phyloP scores from a whole-genome alignment of 768 basidiomycete species.

The Auricularia auricula-judae region DNA sequence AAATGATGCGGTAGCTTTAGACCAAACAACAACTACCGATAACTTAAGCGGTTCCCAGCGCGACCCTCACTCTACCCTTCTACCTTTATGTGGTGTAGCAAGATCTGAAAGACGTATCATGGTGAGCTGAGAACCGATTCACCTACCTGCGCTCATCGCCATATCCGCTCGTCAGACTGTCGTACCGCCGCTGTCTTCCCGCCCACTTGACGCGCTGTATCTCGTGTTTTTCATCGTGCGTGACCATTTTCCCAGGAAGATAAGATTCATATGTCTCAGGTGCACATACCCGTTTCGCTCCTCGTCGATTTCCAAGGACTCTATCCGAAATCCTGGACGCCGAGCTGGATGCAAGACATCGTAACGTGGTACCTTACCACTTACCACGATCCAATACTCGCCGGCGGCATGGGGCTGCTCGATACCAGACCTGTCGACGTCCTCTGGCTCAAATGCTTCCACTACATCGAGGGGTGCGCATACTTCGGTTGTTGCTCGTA shows the following conservation, averaged over 20 bases:
- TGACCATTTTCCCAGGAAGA: neutral
- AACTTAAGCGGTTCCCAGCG: too few relatives aligned
- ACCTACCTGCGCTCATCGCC: too few relatives aligned
- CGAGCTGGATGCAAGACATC: constrained; percentile 12
- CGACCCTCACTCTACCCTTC: too few relatives aligned
- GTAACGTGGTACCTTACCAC: constrained; percentile 1
- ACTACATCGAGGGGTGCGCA: neutral
- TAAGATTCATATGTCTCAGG: constrained; percentile 5
- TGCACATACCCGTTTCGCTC: constrained; percentile 24
- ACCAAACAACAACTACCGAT: too few relatives aligned
- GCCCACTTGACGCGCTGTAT: constrained; percentile 15
- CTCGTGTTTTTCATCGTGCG: constrained; percentile 20
- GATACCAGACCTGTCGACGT: neutral
- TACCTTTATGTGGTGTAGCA: too few relatives aligned
- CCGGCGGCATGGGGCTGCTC: constrained; percentile 2
- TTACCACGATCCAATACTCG: constrained; percentile 1
- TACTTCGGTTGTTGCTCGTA: neutral
- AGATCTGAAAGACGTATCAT: too few relatives aligned
- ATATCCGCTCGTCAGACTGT: too few relatives aligned
- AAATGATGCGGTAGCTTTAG: too few relatives aligned
- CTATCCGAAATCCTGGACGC: constrained; percentile 19
- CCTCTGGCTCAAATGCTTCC: neutral
- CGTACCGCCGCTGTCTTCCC: neutral
- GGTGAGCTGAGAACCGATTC: too few relatives aligned
- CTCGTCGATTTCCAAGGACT: constrained; percentile 24